Base-by-base conservation (phyloP, 768 basidiomycete species). In the Dentipellis sp. region DNA sequence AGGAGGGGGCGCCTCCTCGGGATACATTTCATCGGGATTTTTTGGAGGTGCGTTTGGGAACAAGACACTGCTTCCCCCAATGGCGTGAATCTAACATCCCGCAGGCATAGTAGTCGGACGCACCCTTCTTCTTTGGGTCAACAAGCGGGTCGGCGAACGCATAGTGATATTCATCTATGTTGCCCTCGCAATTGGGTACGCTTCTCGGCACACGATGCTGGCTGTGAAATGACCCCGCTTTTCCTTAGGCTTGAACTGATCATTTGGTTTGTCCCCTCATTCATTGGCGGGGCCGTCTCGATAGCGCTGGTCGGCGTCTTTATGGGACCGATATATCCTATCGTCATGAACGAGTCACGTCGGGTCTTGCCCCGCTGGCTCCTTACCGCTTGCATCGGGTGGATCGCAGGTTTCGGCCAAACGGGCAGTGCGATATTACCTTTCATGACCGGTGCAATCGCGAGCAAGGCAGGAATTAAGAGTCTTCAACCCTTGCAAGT, bases 181-280 rank as follows among this genome's bases (percentile, higher is more conserved):
- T 36, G n/a, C 67, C 34, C 54, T 73, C 10, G 67, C 69, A 4
- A 65, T 78, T 29, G 75, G 60, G 72, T 70, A 10, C 29, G 29
- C 4, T 14, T 42, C 17, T 14, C 2, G 29, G 3, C 29, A 29
- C 14, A 17, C 6, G 10, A 6, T 52, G 17, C 11, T 10, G 23
- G 21, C 29, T n/a, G 50, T 1, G 29, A 35, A 16, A n/a, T n/a
- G 16, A 16, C 7, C n/a, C 34, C 19, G 10, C 70, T 69, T 59
- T 35, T 56, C 12, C 50, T 50, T 57, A 79, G 74, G 6, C 67
- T 84, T 23, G 76, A 82, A 59, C 59, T 83, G 34, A 65, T 77
- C 39, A 68, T 84, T 10, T 85, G 83, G 84, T 68, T 77, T 2
- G 77, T 78, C 0, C 77, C 78, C 1, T 74, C 71, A 4, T 64